Conservation (phyloP, 345 rosid genomes). For the Gossypioides kirkii region DNA sequence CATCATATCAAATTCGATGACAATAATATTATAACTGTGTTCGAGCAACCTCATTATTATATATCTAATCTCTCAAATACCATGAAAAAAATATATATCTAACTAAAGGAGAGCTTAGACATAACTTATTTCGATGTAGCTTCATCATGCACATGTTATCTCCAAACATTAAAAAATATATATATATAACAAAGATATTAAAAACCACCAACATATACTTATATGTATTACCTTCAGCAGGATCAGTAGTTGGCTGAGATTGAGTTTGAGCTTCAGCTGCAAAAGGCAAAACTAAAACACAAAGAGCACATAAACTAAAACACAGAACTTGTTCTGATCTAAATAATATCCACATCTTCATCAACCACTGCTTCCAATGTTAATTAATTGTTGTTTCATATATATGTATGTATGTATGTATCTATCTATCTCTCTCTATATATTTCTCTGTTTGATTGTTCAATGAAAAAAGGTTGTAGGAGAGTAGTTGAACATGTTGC, state of each 20-base stretch:
- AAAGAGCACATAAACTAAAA: background rate
- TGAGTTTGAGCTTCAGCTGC: background rate
- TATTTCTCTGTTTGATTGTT: background rate
- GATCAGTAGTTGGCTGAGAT: conserved; percentile 12
- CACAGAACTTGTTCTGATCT: background rate
- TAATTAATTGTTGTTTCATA: background rate
- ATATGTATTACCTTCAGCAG: conserved; percentile 8
- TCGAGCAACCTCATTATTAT: no score
- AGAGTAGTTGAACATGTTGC: background rate
- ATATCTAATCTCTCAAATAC: background rate
- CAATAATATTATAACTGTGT: no score
- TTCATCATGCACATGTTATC: background rate
- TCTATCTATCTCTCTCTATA: background rate
- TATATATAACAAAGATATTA: no score
- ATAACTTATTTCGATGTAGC: background rate
- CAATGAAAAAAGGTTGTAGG: background rate
- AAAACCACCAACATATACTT: background rate
- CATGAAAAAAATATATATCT: background rate
- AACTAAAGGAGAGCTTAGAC: background rate
- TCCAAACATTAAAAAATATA: background rate
- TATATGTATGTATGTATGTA: background rate
- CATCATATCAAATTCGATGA: no score
- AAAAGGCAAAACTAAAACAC: background rate
- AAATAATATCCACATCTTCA: background rate
- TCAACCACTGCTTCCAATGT: background rate